Conservation (phyloP, 2,329 filamentous ascomycete genomes). For the Colletotrichum sp. region DNA sequence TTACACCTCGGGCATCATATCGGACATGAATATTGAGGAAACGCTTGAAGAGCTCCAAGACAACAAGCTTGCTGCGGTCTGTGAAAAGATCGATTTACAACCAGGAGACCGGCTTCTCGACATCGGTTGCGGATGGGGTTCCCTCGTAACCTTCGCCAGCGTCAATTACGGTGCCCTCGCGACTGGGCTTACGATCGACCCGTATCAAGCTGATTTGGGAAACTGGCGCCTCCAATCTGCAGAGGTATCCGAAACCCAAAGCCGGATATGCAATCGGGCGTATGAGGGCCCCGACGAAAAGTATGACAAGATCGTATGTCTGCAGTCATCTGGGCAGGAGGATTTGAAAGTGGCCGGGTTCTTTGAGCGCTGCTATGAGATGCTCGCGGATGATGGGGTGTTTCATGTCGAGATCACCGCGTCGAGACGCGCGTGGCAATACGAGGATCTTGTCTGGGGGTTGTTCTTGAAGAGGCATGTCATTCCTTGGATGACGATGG, state of each 20-base stretch:
- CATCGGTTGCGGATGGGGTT: slow-evolving; percentile 92
- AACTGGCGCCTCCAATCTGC: slow-evolving; percentile 79
- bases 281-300: slow-evolving; percentile 55
- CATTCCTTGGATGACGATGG: slow-evolving; percentile 95
- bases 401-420: slow-evolving; percentile 97
- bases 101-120: slow-evolving; percentile 78
- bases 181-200: slow-evolving; percentile 83
- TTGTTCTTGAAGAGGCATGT: slow-evolving; percentile 99
- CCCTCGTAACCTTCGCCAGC: slow-evolving; percentile 82
- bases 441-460: slow-evolving; percentile 97
- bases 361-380: slow-evolving; percentile 69
- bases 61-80: slow-evolving; percentile 87
- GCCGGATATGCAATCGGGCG: slow-evolving; percentile 84
- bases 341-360: slow-evolving; percentile 74
- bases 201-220: slow-evolving; percentile 90
- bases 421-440: slow-evolving; percentile 93
- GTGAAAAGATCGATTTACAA: slow-evolving; percentile 83
- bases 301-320: slow-evolving; percentile 77
- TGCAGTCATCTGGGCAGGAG: slow-evolving; percentile 99
- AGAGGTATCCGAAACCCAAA: slow-evolving; percentile 78
- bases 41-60: slow-evolving; percentile 86
- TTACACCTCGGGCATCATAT: slow-evolving; percentile 87
- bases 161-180: slow-evolving; percentile 79
- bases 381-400: slow-evolving; percentile 94
- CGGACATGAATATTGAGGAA: slow-evolving; percentile 80